Evolutionary conservation across 768 basidiomycete species (phyloP).

Genomic region (Termitomyces sp.): DNA sequence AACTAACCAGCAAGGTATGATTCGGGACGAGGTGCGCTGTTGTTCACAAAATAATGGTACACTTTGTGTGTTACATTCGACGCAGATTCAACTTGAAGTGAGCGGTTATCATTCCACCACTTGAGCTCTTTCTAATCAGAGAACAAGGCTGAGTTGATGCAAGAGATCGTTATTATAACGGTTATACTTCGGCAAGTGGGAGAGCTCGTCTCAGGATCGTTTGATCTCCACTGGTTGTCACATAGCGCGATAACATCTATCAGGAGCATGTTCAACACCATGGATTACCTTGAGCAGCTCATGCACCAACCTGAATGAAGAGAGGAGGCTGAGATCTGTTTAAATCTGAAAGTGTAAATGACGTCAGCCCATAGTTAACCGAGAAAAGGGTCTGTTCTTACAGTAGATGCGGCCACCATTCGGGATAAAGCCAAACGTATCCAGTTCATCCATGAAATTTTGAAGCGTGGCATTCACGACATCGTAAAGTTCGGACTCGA

Average conservation of each 20-base stretch:
- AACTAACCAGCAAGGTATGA: conserved; percentile 57
- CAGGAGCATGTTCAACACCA: not conserved
- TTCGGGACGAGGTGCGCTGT: conserved; percentile 86
- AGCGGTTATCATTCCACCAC: conserved; percentile 81
- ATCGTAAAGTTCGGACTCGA: conserved; percentile 69
- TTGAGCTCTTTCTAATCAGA: conserved; percentile 58
- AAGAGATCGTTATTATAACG: not conserved
- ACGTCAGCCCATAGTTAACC: conserved; percentile 31
- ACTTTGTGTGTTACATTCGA: conserved; percentile 61
- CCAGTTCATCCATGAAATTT: conserved; percentile 95
- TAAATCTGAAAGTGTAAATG: conserved; percentile 45
- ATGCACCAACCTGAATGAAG: conserved; percentile 61
- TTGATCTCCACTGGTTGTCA: conserved; percentile 63
- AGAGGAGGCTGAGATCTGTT: conserved; percentile 90
- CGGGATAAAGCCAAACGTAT: conserved; percentile 83
- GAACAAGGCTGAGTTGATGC: not conserved
- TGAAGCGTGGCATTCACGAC: conserved; percentile 74
- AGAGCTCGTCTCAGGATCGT: conserved; percentile 74
- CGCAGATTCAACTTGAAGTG: conserved; percentile 60
- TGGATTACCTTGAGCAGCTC: not conserved
- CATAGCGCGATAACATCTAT: conserved; percentile 88
- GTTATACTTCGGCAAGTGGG: conserved; percentile 71
- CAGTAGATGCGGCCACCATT: conserved; percentile 94
- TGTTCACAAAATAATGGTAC: conserved; percentile 71
- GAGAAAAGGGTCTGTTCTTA: conserved; percentile 19